Evolutionary conservation across 257 asterid species (phyloP), one percentile per base, ranked within the genome.

Genomic region (Nicotiana paniculata): DNA sequence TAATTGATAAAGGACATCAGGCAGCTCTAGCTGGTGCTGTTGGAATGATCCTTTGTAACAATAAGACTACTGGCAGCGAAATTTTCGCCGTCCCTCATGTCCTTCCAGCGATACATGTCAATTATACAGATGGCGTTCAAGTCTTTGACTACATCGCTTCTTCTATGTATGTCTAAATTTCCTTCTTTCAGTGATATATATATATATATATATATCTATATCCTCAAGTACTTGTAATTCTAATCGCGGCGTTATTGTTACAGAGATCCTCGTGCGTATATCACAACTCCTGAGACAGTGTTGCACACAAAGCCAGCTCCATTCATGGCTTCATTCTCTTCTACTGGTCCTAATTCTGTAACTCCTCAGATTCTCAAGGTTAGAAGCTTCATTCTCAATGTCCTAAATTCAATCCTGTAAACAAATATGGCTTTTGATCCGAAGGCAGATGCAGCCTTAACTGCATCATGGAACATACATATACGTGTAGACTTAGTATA

Each of bases 311-410:
- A 84, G 81, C 97, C 95, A 3, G 87, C 97, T 84, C 98, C 99
- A 1, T 15, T 58, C 30, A 83, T 95, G 89, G 95, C 97, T 0
- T 1, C 51, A 15, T 95, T 95, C 88, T 93, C 99, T 4, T 92
- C 98, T 8, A 87, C 91, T 76, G 98, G 98, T 3, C 98, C 99
- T 0, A 91, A 88, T 83, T 0, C 1, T 0, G 9, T 92, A 9
- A 90, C 90, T 8, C 96, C 90, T 0, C 86, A 85, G 64, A 89
- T 95, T 77, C 94, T 95, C 80, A 92, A 95, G 98, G 98, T 93
- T 21, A 28, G 16, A 3, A 10, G 64, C 16, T 53, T 30, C 9
- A 32, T 16, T 81, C 24, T 33, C 2, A 6, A 6, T 15, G 26
- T 64, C 68, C 35, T 62, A 62, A 26, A n/a, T n/a, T 24, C 67